These are phyloP conservation scores for Podila minutissima DNA, from an alignment of 192 early-diverging fungal species.

Conservation along the genomic window DNA sequence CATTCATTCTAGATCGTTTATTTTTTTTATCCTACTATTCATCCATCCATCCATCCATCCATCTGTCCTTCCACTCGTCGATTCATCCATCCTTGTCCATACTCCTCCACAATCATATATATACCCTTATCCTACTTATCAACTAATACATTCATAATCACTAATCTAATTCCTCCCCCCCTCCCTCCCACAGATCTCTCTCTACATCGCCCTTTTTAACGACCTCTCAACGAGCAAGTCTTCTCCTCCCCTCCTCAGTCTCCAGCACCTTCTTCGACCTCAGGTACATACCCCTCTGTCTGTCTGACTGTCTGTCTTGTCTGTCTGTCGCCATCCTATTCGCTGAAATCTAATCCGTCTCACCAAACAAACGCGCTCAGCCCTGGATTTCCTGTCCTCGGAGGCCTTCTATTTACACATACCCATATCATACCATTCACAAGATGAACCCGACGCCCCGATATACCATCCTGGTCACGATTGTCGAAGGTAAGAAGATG, in stretches of 20 bases:
- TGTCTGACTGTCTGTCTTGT: too few species aligned
- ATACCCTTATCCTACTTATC: neutral
- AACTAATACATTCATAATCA: neutral
- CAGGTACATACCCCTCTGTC: neutral
- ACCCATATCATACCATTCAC: neutral
- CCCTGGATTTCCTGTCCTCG: neutral
- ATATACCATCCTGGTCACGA: conserved; percentile 36
- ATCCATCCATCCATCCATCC: neutral
- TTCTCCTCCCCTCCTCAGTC: neutral
- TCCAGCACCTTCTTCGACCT: neutral
- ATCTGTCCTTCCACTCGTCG: neutral
- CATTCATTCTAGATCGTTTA: neutral
- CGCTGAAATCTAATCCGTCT: neutral
- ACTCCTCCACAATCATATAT: neutral
- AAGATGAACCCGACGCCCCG: conserved; percentile 8
- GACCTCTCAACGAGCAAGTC: neutral
- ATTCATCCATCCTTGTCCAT: neutral
- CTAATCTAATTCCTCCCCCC: neutral
- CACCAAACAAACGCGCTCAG: neutral
- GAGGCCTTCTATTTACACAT: neutral
- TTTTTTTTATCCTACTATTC: neutral
- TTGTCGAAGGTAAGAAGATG: conserved; percentile 18
- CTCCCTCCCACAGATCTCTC: neutral
- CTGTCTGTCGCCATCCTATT: neutral
- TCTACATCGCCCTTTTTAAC: neutral